Evolutionary conservation across 2,329 filamentous ascomycete genomes (phyloP).

Genomic region (Neonectria sp.): DNA sequence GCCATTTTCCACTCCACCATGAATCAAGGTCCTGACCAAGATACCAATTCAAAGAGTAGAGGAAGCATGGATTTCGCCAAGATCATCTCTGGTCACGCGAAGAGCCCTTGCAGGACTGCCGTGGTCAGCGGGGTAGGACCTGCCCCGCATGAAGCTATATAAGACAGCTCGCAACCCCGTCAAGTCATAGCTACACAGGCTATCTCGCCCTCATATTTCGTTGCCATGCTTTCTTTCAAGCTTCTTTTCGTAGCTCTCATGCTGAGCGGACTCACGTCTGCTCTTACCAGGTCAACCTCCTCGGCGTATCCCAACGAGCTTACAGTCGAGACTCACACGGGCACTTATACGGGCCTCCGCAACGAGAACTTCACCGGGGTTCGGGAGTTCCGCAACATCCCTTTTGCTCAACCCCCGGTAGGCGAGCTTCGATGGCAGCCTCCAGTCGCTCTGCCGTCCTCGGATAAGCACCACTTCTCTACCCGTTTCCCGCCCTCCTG

Average conservation of each 20-base stretch:
- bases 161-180: not conserved
- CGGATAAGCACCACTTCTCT: conserved; percentile 44
- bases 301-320: conserved; percentile 28
- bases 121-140: not conserved
- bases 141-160: conserved; percentile 4
- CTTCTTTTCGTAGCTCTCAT: not conserved
- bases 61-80: not conserved
- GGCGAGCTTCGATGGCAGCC: conserved; percentile 49
- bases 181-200: not conserved
- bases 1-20: not conserved
- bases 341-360: conserved; percentile 52
- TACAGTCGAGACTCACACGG: conserved; percentile 50
- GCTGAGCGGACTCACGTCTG: not conserved
- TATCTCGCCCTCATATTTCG: too few relatives aligned
- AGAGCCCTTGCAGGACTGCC: not conserved
- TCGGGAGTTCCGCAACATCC: conserved; percentile 55
- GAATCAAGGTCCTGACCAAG: not conserved
- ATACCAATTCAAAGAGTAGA: not conserved
- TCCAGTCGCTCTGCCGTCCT: conserved; percentile 40
- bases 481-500: conserved; percentile 51
- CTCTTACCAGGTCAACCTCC: not conserved
- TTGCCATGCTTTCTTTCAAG: not conserved
- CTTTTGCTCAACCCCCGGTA: conserved; percentile 55
- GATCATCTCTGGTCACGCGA: not conserved
- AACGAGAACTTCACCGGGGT: conserved; percentile 51